Evolutionary conservation across 2,329 filamentous ascomycete genomes (phyloP).

Genomic region (Mycosphaerella sp.): DNA sequence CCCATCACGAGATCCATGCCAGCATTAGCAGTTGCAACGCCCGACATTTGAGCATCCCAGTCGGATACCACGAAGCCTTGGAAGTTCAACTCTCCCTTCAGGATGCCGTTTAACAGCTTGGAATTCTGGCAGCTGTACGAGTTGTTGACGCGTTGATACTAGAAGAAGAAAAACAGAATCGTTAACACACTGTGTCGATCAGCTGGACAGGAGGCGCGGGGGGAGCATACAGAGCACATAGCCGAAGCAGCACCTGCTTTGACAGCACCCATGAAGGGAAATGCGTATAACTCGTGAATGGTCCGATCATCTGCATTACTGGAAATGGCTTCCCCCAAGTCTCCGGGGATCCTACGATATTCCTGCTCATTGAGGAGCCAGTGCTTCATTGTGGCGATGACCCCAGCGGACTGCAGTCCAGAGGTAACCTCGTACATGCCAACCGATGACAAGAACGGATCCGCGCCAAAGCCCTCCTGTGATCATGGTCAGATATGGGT

Average conservation of each 20-base stretch:
- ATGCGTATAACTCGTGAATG: slow-evolving; percentile 37
- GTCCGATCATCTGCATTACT: slow-evolving; percentile 58
- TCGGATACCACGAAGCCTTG: slow-evolving; percentile 61
- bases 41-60: slow-evolving; percentile 57
- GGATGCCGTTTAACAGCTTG: slow-evolving; percentile 58
- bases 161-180: neutral
- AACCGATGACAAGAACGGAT: slow-evolving; percentile 55
- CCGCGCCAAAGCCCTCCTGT: slow-evolving; percentile 53
- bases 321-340: slow-evolving; percentile 35
- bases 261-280: slow-evolving; percentile 47
- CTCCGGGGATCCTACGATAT: slow-evolving; percentile 37
- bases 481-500: neutral
- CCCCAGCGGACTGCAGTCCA: slow-evolving; percentile 43
- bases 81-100: slow-evolving; percentile 67
- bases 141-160: slow-evolving; percentile 56
- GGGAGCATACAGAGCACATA: slow-evolving; percentile 45
- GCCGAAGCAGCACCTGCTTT: slow-evolving; percentile 45
- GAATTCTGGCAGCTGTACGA: slow-evolving; percentile 57
- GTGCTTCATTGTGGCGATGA: slow-evolving; percentile 45
- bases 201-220: too few relatives aligned
- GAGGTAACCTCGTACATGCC: slow-evolving; percentile 46
- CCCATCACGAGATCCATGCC: slow-evolving; percentile 65
- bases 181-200: neutral
- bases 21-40: slow-evolving; percentile 52
- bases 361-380: slow-evolving; percentile 55